phyloP scores from a whole-genome alignment of 352 stramenopile species.

The Aphanomyces astaci region DNA sequence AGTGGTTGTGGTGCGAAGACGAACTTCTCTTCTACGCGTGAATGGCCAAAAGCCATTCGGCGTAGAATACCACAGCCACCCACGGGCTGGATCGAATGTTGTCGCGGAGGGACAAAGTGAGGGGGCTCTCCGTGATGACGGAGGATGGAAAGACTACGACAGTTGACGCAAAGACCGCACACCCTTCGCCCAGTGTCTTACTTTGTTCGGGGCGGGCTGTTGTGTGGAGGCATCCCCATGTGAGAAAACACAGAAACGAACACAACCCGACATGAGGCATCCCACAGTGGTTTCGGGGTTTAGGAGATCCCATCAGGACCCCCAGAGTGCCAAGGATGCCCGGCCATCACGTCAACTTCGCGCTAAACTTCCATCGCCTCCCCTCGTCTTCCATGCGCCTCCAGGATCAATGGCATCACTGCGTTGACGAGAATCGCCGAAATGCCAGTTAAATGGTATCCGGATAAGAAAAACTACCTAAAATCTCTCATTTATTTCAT shows the following conservation, averaged over 20 bases:
- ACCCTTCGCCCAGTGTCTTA: background rate
- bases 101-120: background rate
- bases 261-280: background rate
- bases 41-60: background rate
- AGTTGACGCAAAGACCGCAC: background rate
- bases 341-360: background rate
- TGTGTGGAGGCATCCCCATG: background rate
- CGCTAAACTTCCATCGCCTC: background rate
- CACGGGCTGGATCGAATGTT: background rate
- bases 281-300: background rate
- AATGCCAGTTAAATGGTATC: background rate
- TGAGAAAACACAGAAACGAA: slow-evolving; percentile 8
- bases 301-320: background rate
- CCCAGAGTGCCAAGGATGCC: background rate
- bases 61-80: background rate
- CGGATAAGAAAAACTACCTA: background rate
- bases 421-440: background rate
- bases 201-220: background rate
- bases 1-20: background rate
- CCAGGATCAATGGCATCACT: background rate
- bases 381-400: background rate
- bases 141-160: background rate
- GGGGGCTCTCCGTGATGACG: no score
- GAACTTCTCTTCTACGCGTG: slow-evolving; percentile 1
- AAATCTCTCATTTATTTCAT: background rate